phyloP scores from a whole-genome alignment of 2,329 filamentous ascomycete species.

The Diaporthe velutina region DNA sequence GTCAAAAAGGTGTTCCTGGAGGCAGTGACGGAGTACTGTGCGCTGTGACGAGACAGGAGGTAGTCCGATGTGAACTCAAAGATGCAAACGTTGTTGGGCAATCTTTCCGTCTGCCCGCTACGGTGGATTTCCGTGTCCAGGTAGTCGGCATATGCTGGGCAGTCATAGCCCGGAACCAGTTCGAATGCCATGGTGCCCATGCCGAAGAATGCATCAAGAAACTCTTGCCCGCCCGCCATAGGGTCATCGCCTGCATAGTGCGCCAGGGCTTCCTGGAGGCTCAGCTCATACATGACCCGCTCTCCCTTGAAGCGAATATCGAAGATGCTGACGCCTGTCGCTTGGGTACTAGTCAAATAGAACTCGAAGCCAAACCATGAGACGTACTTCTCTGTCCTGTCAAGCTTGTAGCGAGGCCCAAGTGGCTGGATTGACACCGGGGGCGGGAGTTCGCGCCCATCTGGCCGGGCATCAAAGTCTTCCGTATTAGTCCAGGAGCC shows the following conservation, averaged over 20 bases:
- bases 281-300: constrained; percentile 65
- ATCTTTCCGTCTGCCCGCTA: constrained; percentile 46
- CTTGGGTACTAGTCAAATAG: constrained; percentile 59
- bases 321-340: constrained; percentile 60
- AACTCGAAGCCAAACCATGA: constrained; percentile 67
- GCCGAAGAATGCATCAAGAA: constrained; percentile 56
- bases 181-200: constrained; percentile 52
- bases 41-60: constrained; percentile 52
- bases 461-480: constrained; percentile 50
- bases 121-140: constrained; percentile 53
- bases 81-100: constrained; percentile 53
- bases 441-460: constrained; percentile 38
- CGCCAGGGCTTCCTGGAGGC: constrained; percentile 64
- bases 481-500: constrained; percentile 50
- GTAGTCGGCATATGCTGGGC: constrained; percentile 48
- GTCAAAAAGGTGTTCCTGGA: constrained; percentile 51
- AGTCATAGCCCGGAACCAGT: constrained; percentile 58
- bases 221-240: constrained; percentile 56
- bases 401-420: constrained; percentile 58
- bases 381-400: constrained; percentile 59
- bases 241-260: constrained; percentile 64
- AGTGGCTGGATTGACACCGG: constrained; percentile 54
- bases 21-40: constrained; percentile 46
- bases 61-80: constrained; percentile 54
- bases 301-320: constrained; percentile 65